These are phyloP conservation scores for Phytopythium delawarense DNA, from an alignment of 352 stramenopile species.

Conservation along the genomic window DNA sequence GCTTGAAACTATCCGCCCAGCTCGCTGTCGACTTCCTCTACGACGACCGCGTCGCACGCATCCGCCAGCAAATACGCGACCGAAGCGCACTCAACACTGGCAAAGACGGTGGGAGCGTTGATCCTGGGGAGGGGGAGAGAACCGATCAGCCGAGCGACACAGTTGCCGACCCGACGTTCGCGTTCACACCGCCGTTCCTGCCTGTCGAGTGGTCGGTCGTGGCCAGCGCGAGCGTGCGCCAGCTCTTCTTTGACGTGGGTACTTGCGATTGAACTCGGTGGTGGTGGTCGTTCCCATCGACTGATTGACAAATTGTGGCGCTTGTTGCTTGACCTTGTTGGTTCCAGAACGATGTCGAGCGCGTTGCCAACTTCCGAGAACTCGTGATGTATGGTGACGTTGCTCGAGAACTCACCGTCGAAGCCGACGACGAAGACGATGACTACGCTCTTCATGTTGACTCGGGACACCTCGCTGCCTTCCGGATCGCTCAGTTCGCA, in stretches of 20 bases:
- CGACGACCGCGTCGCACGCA: conserved; percentile 20
- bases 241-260: conserved; percentile 62
- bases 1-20: conserved; percentile 30
- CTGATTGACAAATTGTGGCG: background rate
- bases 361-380: conserved; percentile 45
- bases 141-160: background rate
- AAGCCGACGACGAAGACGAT: conserved; percentile 19
- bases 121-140: background rate
- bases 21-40: conserved; percentile 28
- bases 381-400: conserved; percentile 54
- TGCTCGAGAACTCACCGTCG: conserved; percentile 38
- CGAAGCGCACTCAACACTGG: background rate
- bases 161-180: conserved; percentile 50
- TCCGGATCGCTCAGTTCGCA: conserved; percentile 53
- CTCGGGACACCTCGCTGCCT: conserved; percentile 39
- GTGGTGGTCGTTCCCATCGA: background rate
- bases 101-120: background rate
- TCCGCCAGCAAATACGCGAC: conserved; percentile 15
- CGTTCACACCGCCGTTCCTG: conserved; percentile 40
- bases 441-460: conserved; percentile 33
- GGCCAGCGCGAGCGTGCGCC: conserved; percentile 44
- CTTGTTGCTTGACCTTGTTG: background rate
- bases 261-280: background rate
- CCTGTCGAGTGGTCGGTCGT: conserved; percentile 57
- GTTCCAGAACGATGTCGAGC: conserved; percentile 41